Evolutionary conservation across 805 yeast species (phyloP), one percentile per base, ranked within the genome.

Genomic region (Candida hungchunana): DNA sequence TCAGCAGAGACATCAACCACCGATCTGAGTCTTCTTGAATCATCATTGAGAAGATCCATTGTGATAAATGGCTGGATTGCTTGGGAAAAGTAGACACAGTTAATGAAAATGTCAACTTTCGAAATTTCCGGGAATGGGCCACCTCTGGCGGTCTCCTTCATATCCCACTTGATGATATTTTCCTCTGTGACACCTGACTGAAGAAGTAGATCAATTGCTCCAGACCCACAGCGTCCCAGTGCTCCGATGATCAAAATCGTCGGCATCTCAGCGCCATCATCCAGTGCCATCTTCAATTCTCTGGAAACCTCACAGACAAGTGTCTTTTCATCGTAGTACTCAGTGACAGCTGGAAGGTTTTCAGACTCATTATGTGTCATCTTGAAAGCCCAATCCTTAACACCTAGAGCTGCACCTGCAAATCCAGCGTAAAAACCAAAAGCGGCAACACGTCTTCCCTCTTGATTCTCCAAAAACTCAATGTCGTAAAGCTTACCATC

Each of bases 401-500:
- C 71, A 54, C 98, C 98, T 37, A 93, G 66, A 22, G 98, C 99
- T 23, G 99, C 98, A 55, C 99, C 99, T 6, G 97, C 98, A 60
- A 93, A 93, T n/a, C 99, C 99, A 30, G 99, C 98, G 62, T 90
- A 90, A 71, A 77, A 93, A n/a, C 99, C 99, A 59, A 93, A 93
- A 7, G 98, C 98, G 29, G 99, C 99, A 20, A 93, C 99, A 67
- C 99, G 84, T 71, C 98, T 84, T 23, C 97, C 97, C 56, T 77
- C 79, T 51, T 83, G 96, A 60, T 93, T 87, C 62, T 85, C 94
- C 60, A 93, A 70, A 58, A 93, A 93, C 67, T 93, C 99, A 48
- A 93, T 70, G 60, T 93, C 99, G 60, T 93, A 93, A 48, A 93
- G 73, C 11, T 76, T 73, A 51, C 98, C 97, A 40, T 83, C 76